Evolutionary conservation across 192 early-diverging fungal species (phyloP).

Genomic region (Backusella circina): DNA sequence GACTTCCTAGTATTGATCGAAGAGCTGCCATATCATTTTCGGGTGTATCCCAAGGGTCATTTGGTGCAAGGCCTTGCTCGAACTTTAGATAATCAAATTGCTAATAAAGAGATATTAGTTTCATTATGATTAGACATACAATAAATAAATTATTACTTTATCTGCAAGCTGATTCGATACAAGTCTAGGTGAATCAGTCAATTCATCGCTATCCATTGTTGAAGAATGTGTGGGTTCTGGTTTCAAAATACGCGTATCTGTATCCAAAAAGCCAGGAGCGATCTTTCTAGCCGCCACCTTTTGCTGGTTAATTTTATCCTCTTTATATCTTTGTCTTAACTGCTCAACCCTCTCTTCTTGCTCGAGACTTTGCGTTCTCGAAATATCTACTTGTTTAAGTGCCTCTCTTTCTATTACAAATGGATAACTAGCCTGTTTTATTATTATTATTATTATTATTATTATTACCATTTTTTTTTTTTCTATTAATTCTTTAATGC

Average conservation of each 20-base stretch:
- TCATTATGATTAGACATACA: not conserved
- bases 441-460: not conserved
- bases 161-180: not conserved
- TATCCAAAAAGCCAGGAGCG: slow-evolving; percentile 61
- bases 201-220: not conserved
- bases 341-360: slow-evolving; percentile 27
- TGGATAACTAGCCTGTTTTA: slow-evolving; percentile 30
- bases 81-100: slow-evolving; percentile 55
- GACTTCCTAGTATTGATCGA: slow-evolving; percentile 43
- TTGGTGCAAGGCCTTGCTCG: slow-evolving; percentile 60
- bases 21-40: slow-evolving; percentile 55
- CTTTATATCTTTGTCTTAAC: slow-evolving; percentile 32
- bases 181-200: not conserved
- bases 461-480: not conserved
- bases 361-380: slow-evolving; percentile 30
- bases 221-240: slow-evolving; percentile 8
- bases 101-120: not conserved
- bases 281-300: slow-evolving; percentile 55
- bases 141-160: not conserved
- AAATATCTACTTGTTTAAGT: slow-evolving; percentile 35
- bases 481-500: not conserved
- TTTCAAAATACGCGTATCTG: slow-evolving; percentile 51
- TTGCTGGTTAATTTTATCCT: slow-evolving; percentile 41
- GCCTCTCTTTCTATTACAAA: slow-evolving; percentile 53
- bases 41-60: slow-evolving; percentile 59